A percentile compares a stretch with the other conserved stretches of the same genome.
phyloP scores from a whole-genome alignment of 768 basidiomycete species.

The Udeniomyces megalosporus region DNA sequence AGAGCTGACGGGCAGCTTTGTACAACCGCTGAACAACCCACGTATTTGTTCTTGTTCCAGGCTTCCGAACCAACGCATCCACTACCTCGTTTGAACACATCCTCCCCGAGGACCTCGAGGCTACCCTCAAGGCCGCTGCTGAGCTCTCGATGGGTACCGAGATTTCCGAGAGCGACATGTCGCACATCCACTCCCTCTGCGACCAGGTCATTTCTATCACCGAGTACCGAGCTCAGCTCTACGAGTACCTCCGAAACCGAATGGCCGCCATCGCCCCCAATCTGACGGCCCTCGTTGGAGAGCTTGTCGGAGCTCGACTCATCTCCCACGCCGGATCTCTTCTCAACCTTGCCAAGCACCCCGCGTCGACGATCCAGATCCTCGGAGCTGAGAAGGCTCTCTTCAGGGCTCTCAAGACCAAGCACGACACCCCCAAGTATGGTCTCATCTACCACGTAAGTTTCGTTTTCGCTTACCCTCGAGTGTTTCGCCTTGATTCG shows the following conservation, averaged over 20 bases:
- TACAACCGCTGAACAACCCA: not conserved
- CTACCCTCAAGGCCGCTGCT: conserved; percentile 81
- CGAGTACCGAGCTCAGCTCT: conserved; percentile 81
- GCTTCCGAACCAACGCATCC: conserved; percentile 86
- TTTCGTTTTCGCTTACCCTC: conserved; percentile 8
- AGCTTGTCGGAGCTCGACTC: conserved; percentile 56
- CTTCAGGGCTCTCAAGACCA: conserved; percentile 37
- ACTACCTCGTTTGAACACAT: conserved; percentile 71
- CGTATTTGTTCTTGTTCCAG: conserved; percentile 34
- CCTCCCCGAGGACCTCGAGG: conserved; percentile 94
- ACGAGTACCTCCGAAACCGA: conserved; percentile 90
- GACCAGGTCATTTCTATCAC: conserved; percentile 98
- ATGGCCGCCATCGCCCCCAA: conserved; percentile 98
- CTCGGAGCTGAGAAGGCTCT: conserved; percentile 37
- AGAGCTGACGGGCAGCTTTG: not conserved
- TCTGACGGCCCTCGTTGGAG: conserved; percentile 66
- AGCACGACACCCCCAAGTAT: conserved; percentile 56
- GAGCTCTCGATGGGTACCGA: conserved; percentile 99
- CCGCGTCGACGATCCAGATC: conserved; percentile 37
- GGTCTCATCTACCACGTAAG: conserved; percentile 94
- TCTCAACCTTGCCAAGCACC: conserved; percentile 35
- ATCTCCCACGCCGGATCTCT: conserved; percentile 42
- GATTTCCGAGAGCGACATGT: conserved; percentile 88
- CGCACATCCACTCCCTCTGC: conserved; percentile 91
- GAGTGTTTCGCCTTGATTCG: no score